A percentile compares a stretch with the other conserved stretches of the same genome.
Conservation (phyloP, 225 moss, liverwort and hornwort species). For the Sphagnum tenellum region DNA sequence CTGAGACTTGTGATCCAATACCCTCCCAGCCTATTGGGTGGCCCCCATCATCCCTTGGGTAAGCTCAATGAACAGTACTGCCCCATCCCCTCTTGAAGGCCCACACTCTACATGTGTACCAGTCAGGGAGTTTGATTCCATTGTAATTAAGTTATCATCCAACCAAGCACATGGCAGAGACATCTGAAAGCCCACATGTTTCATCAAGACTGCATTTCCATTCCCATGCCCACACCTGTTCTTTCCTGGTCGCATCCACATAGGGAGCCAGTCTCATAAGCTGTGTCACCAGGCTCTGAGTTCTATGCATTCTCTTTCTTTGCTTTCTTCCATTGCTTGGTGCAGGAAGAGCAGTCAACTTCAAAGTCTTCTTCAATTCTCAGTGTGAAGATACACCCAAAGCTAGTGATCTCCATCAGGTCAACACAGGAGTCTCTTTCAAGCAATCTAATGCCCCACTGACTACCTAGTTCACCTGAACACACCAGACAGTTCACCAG, state of each 20-base stretch:
- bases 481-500: not conserved
- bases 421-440: slow-evolving; percentile 80
- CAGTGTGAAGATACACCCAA: slow-evolving; percentile 78
- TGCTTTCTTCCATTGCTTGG: slow-evolving; percentile 76
- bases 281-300: slow-evolving; percentile 46
- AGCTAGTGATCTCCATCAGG: slow-evolving; percentile 78
- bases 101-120: slow-evolving; percentile 60
- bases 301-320: slow-evolving; percentile 62
- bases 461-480: slow-evolving; percentile 68
- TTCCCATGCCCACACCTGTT: slow-evolving; percentile 37
- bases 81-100: slow-evolving; percentile 50
- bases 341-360: slow-evolving; percentile 69
- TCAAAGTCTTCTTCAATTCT: slow-evolving; percentile 81
- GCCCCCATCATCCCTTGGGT: slow-evolving; percentile 47
- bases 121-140: slow-evolving; percentile 62
- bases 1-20: slow-evolving; percentile 43
- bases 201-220: slow-evolving; percentile 65
- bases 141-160: slow-evolving; percentile 66
- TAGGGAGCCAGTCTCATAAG: slow-evolving; percentile 63
- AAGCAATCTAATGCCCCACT: slow-evolving; percentile 79
- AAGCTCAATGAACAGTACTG: slow-evolving; percentile 47
- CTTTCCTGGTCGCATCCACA: slow-evolving; percentile 49
- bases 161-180: slow-evolving; percentile 62
- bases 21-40: slow-evolving; percentile 69
- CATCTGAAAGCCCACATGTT: slow-evolving; percentile 40